These are phyloP conservation scores for Paraglomus brasilianum DNA, from an alignment of 192 early-diverging fungal genomes.

Conservation along the genomic window DNA sequence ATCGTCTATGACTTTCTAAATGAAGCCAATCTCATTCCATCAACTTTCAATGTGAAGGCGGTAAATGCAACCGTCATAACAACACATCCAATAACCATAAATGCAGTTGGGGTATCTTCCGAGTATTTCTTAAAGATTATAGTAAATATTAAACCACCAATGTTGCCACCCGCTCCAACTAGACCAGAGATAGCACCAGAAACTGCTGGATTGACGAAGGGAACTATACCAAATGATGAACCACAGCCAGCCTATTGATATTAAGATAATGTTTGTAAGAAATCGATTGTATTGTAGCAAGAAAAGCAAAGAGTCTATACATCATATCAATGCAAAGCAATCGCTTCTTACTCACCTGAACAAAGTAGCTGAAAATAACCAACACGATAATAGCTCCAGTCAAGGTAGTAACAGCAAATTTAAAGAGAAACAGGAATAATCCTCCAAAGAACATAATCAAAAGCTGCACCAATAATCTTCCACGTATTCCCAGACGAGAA, in stretches of 20 bases:
- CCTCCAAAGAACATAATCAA: conserved; percentile 48
- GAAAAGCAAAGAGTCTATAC: no score
- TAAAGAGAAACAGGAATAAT: conserved; percentile 51
- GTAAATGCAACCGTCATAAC: conserved; percentile 37
- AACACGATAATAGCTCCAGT: conserved; percentile 44
- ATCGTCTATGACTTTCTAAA: not conserved
- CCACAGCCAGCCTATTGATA: conserved; percentile 47
- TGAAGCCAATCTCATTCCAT: conserved; percentile 30
- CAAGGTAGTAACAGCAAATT: conserved; percentile 36
- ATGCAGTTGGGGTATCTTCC: conserved; percentile 32
- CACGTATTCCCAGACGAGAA: conserved; percentile 38
- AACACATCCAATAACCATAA: conserved; percentile 49
- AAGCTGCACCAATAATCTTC: conserved; percentile 50
- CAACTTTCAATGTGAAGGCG: conserved; percentile 35
- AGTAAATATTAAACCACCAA: conserved; percentile 59
- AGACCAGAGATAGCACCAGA: conserved; percentile 55
- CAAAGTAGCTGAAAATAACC: conserved; percentile 54
- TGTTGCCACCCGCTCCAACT: conserved; percentile 61
- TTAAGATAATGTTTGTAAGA: no score
- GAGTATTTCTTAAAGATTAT: conserved; percentile 48
- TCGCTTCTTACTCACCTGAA: conserved; percentile 32
- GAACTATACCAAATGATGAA: conserved; percentile 60
- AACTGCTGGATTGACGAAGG: conserved; percentile 48
- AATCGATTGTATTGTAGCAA: no score
- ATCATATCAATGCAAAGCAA: not conserved